Evolutionary conservation across 1,284 basidiomycete species (phyloP).

Genomic region (Schizophyllum amplum): DNA sequence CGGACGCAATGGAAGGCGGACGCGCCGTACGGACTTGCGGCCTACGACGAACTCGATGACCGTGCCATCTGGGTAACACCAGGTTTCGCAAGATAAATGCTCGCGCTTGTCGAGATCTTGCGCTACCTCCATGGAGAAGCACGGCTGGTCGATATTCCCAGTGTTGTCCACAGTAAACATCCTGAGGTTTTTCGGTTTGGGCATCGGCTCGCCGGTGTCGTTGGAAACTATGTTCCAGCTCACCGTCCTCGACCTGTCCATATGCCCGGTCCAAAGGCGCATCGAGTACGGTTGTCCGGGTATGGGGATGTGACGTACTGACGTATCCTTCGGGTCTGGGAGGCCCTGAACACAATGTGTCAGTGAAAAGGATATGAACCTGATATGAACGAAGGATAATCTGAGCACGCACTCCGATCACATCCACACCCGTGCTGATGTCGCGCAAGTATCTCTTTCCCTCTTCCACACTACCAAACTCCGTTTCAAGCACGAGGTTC

Average conservation of each 20-base stretch:
- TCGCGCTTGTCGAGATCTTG: too few relatives aligned
- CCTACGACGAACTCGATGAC: too few relatives aligned
- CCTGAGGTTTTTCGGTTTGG: not conserved
- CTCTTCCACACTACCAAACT: not conserved
- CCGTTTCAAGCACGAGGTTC: not conserved
- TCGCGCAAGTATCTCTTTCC: not conserved
- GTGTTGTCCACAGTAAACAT: not conserved
- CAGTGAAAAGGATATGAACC: too few relatives aligned
- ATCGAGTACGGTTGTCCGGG: not conserved
- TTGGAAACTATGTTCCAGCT: not conserved
- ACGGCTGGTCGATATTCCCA: too few relatives aligned
- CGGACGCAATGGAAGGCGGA: too few relatives aligned
- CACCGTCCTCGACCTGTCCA: not conserved
- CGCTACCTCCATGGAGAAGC: not conserved
- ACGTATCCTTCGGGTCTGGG: not conserved
- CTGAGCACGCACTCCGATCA: not conserved
- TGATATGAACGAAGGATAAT: not conserved
- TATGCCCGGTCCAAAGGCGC: not conserved
- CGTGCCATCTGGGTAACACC: too few relatives aligned
- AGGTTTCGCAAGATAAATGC: too few relatives aligned
- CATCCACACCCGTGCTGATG: not conserved
- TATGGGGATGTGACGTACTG: not conserved
- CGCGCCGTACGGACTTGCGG: too few relatives aligned
- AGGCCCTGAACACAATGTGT: too few relatives aligned
- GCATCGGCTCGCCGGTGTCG: not conserved